Evolutionary conservation across 2,329 filamentous ascomycete species (phyloP).

Genomic region (Hypomyces perniciosus): DNA sequence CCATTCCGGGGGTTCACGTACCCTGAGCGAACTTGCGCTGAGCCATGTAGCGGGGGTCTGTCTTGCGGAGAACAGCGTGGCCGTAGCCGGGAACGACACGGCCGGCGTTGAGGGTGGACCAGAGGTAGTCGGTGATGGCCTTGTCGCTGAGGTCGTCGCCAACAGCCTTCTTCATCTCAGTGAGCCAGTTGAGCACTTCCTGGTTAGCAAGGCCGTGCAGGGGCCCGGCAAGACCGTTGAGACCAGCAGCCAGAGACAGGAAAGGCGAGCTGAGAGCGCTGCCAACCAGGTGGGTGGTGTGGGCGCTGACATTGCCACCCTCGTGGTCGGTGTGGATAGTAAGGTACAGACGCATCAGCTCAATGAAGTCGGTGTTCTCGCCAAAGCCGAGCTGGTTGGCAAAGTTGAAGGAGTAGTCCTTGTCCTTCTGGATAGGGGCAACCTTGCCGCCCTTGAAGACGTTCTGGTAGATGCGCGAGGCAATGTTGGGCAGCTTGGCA

Average conservation of each 20-base stretch:
- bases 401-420: constrained; percentile 99
- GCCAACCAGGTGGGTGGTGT: constrained; percentile 98
- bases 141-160: constrained; percentile 94
- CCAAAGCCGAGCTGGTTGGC: constrained; percentile 98
- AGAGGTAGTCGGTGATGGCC: constrained; percentile 97
- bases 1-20: constrained; percentile 19
- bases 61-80: constrained; percentile 99
- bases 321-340: constrained; percentile 99
- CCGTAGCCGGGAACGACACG: constrained; percentile 98
- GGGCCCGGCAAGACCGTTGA: constrained; percentile 96
- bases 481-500: constrained; percentile 97
- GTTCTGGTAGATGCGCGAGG: constrained; percentile 98
- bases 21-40: constrained; percentile 91
- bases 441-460: constrained; percentile 99
- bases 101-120: constrained; percentile 91
- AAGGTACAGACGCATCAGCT: constrained; percentile 97
- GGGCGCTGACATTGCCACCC: constrained; percentile 96
- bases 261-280: constrained; percentile 94
- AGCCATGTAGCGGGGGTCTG: constrained; percentile 95
- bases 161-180: constrained; percentile 94
- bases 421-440: constrained; percentile 90
- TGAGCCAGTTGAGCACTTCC: constrained; percentile 98
- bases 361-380: constrained; percentile 91
- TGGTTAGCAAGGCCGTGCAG: constrained; percentile 99
- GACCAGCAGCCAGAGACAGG: constrained; percentile 91